Evolutionary conservation across 345 rosid species (phyloP), one percentile per base, ranked within the genome.

Genomic region (Nasturtium officinale): DNA sequence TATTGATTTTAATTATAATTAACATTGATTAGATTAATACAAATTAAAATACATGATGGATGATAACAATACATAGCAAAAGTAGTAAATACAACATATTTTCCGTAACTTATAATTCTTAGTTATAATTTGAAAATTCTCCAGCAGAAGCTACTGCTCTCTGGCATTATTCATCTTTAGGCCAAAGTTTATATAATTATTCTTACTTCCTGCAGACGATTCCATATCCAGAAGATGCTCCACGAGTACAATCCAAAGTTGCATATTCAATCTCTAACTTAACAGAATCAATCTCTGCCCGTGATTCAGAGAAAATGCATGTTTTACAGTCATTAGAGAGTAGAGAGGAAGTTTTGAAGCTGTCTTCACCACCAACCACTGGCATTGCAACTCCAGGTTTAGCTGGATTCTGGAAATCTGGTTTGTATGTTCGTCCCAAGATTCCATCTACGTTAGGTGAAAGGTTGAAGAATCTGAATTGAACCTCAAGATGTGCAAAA

Each of bases 351-450:
- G 85, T 85, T 73, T 82, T 82, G 66, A 82, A 86, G 71, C 77
- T 85, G 50, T 83, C 86, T 67, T 89, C 90, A 42, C 84, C 86
- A 52, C 89, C 85, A 23, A 80, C 66, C 0, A 84, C 83, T 0
- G 88, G 87, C 96, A 86, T 85, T 10, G 86, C 88, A 16, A 84
- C 87, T 2, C 90, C 93, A 1, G 82, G 82, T 75, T 84, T 89
- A 26, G 87, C 88, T 0, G 87, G 91, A 75, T 85, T 87, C 74
- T 78, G 42, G 59, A 91, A 91, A 76, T 89, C 84, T 0, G 88
- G 93, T 63, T 73, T 71, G 75, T 84, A 79, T 18, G 90, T 91
- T 72, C 86, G 78, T 42, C 93, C 96, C 37, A 89, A 80, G 55
- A 84, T 87, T 65, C 91, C 90, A 9, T 91, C 87, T 23, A 89